Base-by-base conservation (phyloP, 208 protist species). In the Porcisia deanei region DNA sequence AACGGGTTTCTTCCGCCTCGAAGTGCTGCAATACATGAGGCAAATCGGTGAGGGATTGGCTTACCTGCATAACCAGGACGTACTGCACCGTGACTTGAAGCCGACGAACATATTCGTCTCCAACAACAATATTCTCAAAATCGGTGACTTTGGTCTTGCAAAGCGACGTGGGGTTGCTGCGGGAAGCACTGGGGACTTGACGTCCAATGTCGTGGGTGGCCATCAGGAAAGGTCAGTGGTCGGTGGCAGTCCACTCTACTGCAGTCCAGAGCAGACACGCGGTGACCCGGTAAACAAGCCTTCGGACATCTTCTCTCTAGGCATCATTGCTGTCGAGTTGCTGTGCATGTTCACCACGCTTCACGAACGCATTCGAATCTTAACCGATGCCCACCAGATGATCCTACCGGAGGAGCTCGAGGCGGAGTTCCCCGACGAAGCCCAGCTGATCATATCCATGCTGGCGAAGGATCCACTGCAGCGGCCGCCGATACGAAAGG, bases 41-140 rank as follows among this genome's bases (percentile, higher is more conserved):
- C 82, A 94, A 41, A 91, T 96, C 65, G 79, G 83, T 9, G 76
- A 89, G 14, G 92, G 92, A 7, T 77, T 96, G 1, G 71, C 64
- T 8, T 96, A 96, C 65, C 74, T 96, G 72, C 92, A 96, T 75
- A 61, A 81, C 3, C 81, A 90, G n/a, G 79, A 88, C 45, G 89
- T 96, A 18, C 79, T 96, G 57, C 92, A 96, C 71, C 88, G 90
- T 55, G 92, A 96, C 73, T 57, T 96, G 66, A 96, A 96, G 75
- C 92, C 92, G 3, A 92, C 89, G 43, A 96, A 96, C 83, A 93
- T 96, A 41, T 96, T 96, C 75, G 77, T 96, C 8, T 83, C 84
- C 3, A 84, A 84, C 49, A 71, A 58, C 47, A 84, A 73, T 20
- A 77, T 85, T 22, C 77, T 96, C 75, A 96, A 96, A 66, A 94